Evolutionary conservation across 495 filamentous ascomycete species (phyloP).

Genomic region (Pyrenula massariospora): DNA sequence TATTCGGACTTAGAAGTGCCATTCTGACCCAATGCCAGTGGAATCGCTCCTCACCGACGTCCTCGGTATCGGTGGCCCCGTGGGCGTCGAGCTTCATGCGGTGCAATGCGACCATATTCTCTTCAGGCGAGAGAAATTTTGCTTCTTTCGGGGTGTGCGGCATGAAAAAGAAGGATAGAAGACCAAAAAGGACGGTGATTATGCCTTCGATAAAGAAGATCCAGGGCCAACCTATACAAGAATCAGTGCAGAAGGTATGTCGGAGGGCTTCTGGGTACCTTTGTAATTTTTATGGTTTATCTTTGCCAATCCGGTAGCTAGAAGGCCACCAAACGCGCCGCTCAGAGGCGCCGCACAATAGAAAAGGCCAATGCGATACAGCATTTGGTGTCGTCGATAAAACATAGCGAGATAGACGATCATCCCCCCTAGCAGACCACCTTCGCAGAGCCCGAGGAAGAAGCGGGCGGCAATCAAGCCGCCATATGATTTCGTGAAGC

Average conservation of each 20-base stretch:
- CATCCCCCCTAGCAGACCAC: conserved; percentile 34
- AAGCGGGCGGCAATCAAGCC: conserved; percentile 25
- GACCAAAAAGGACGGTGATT: conserved; percentile 28
- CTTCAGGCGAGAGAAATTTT: conserved; percentile 25
- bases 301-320: conserved; percentile 24
- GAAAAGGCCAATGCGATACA: conserved; percentile 32
- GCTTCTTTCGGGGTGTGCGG: conserved; percentile 30
- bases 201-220: conserved; percentile 32
- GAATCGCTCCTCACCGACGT: conserved; percentile 32
- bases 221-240: conserved; percentile 21
- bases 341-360: conserved; percentile 36
- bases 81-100: conserved; percentile 30
- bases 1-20: conserved; percentile 29
- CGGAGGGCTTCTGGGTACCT: conserved; percentile 7
- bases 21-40: conserved; percentile 27
- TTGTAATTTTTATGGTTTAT: conserved; percentile 28
- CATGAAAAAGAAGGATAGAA: conserved; percentile 28
- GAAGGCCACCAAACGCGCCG: conserved; percentile 37
- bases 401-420: conserved; percentile 39
- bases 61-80: conserved; percentile 17
- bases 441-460: conserved; percentile 29
- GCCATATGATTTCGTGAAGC: conserved; percentile 25
- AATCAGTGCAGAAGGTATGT: neutral
- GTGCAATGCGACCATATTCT: conserved; percentile 18
- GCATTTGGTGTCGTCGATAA: conserved; percentile 28